Evolutionary conservation across 371 early-diverging fungal species (phyloP), one percentile per base, ranked within the genome.

Genomic region (Lichtheimia hyalospora): DNA sequence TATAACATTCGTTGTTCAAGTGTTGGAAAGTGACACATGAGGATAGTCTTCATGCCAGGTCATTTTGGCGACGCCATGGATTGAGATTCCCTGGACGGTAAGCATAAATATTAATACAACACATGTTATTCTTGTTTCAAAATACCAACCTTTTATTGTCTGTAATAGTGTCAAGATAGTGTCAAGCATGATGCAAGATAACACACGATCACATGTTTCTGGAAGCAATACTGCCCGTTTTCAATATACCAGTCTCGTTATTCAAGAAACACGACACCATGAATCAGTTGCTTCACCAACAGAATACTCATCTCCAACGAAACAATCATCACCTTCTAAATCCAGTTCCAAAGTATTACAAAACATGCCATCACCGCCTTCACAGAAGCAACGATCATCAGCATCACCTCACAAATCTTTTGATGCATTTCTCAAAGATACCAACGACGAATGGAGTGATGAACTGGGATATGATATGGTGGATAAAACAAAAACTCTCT

Each of bases 401-500:
- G 69, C 74, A n/a, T 68, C 81, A 21, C 71, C 69, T 5, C 60
- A 63, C 34, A 79, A 76, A 64, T 72, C 73, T 2, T 80, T 80
- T 49, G 63, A 76, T 57, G 75, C 72, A 20, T 83, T 81, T 57
- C 57, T 78, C 43, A 68, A 71, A 46, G 79, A 81, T 34, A 81
- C 81, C 20, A 79, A 83, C 54, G 79, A 79, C 40, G 84, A 79
- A 62, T 83, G 83, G 83, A 74, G 73, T 52, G 81, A 79, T 59
- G 69, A 66, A 46, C 64, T 70, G 7, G 74, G 70, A 21, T 56
- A 67, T 27, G 52, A 61, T 18, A 43, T 49, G 23, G 27, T 51
- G 52, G 12, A 42, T 39, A 43, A 41, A 48, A 41, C 20, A 15
- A 25, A 21, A 20, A 10, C 27, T 44, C 21, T 27, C 6, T 50